A percentile compares a stretch with the other conserved stretches of the same genome.
phyloP scores from a whole-genome alignment of 139 green algal species.

The Picochlorum sp. region DNA sequence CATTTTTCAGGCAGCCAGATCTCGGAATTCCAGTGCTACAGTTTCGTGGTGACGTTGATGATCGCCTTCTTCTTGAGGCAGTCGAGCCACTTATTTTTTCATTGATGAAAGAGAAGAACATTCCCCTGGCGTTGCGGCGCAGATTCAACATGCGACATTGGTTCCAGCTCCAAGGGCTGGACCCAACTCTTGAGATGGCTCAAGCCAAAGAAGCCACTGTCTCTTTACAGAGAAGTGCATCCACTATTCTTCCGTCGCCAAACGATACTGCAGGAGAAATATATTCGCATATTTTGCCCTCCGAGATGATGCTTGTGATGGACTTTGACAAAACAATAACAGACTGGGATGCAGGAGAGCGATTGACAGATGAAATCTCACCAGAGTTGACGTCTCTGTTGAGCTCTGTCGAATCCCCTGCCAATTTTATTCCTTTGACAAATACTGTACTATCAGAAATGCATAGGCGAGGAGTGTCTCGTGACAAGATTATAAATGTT shows the following conservation, averaged over 20 bases:
- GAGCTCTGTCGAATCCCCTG: conserved; percentile 40
- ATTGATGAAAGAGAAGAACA: conserved; percentile 36
- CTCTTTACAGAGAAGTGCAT: background rate
- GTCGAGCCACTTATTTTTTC: conserved; percentile 70
- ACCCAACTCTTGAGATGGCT: background rate
- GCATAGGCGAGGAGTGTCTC: conserved; percentile 54
- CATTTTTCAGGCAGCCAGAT: conserved; percentile 76
- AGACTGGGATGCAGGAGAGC: conserved; percentile 56
- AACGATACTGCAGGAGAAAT: background rate
- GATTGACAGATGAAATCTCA: conserved; percentile 58
- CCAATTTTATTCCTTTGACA: conserved; percentile 68
- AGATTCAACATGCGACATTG: conserved; percentile 72
- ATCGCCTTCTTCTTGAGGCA: conserved; percentile 69
- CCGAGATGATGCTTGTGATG: conserved; percentile 40
- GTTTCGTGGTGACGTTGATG: conserved; percentile 69
- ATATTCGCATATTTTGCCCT: background rate
- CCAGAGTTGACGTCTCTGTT: conserved; percentile 76
- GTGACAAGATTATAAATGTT: conserved; percentile 46
- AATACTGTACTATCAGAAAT: conserved; percentile 67
- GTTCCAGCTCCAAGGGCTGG: conserved; percentile 34
- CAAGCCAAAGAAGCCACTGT: background rate
- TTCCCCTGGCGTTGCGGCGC: conserved; percentile 45
- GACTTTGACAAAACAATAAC: conserved; percentile 80
- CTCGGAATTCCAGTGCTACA: conserved; percentile 78
- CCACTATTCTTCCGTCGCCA: background rate